Evolutionary conservation across 1,284 basidiomycete species (phyloP).

Genomic region (Prillingera fragicola): DNA sequence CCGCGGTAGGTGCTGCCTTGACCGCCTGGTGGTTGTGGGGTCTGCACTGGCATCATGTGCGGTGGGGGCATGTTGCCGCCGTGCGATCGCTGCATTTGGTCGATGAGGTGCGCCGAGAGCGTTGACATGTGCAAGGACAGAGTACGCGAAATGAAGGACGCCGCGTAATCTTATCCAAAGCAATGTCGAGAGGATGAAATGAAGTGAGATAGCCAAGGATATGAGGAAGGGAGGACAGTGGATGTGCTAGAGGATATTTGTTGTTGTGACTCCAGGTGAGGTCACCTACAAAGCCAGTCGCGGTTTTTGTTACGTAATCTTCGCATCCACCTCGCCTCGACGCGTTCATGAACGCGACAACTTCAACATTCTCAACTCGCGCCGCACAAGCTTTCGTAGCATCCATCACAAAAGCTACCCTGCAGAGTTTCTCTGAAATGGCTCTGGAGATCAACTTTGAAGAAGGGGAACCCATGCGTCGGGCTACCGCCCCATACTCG

Average conservation of each 20-base stretch:
- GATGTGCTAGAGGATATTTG: neutral
- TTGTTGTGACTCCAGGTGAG: slow-evolving; percentile 4
- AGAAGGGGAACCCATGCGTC: slow-evolving; percentile 5
- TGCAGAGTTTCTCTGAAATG: too few relatives aligned
- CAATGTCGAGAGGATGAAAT: neutral
- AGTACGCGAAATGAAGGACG: neutral
- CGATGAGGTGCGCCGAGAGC: slow-evolving; percentile 33
- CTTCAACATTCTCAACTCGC: neutral
- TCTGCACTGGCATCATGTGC: slow-evolving; percentile 8
- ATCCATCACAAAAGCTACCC: too few relatives aligned
- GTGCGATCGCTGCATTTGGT: slow-evolving; percentile 28
- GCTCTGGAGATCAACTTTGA: slow-evolving; percentile 9
- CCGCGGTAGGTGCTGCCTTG: neutral
- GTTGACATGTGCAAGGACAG: neutral
- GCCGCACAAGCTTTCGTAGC: too few relatives aligned
- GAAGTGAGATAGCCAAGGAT: neutral
- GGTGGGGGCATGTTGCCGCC: slow-evolving; percentile 5
- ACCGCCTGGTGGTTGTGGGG: slow-evolving; percentile 6
- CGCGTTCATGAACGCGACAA: slow-evolving; percentile 5
- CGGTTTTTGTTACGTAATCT: neutral
- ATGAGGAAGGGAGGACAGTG: neutral
- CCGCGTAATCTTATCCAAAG: neutral
- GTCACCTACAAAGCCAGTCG: slow-evolving; percentile 4
- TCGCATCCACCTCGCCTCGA: neutral
- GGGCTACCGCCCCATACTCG: slow-evolving; percentile 35